A percentile compares a stretch with the other conserved stretches of the same genome.
phyloP scores from a whole-genome alignment of 1,284 basidiomycete species.

The Ustilago lituana region DNA sequence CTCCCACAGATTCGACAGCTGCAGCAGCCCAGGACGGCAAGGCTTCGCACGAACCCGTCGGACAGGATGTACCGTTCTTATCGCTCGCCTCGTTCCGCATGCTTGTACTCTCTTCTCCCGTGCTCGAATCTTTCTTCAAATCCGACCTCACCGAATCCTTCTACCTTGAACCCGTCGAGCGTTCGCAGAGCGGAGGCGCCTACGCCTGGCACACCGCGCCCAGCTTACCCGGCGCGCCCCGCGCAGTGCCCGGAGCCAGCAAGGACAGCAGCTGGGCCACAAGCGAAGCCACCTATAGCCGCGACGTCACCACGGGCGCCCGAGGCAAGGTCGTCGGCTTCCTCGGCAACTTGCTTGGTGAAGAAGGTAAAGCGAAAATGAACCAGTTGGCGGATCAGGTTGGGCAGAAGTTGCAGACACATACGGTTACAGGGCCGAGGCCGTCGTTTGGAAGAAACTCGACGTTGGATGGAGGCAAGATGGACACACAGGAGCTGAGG shows the following conservation, averaged over 20 bases:
- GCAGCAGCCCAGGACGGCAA: constrained; percentile 10
- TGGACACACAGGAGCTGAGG: constrained; percentile 49
- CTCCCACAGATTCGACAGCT: background rate
- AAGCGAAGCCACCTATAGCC: constrained; percentile 60
- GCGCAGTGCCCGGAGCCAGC: constrained; percentile 49
- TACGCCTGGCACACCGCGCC: constrained; percentile 65
- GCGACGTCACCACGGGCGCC: constrained; percentile 61
- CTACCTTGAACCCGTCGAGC: constrained; percentile 56
- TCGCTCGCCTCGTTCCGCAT: constrained; percentile 61
- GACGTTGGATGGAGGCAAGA: constrained; percentile 47
- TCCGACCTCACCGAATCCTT: constrained; percentile 61
- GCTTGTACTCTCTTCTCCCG: constrained; percentile 62
- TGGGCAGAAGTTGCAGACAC: constrained; percentile 60
- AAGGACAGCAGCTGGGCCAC: constrained; percentile 49
- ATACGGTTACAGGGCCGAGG: constrained; percentile 62
- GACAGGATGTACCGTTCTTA: constrained; percentile 62
- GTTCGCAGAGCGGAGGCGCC: constrained; percentile 59
- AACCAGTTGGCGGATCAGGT: constrained; percentile 64
- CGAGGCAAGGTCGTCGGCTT: constrained; percentile 63
- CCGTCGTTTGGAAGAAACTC: constrained; percentile 58
- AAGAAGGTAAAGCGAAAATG: constrained; percentile 65
- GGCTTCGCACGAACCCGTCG: constrained; percentile 27
- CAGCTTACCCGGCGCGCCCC: constrained; percentile 42
- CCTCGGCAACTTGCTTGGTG: constrained; percentile 63
- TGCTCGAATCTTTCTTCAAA: constrained; percentile 64